Percentiles rank a stretch among this genome's conserved stretches.
Evolutionary conservation across 257 asterid species (phyloP).

Genomic region (Agastache rugosa): DNA sequence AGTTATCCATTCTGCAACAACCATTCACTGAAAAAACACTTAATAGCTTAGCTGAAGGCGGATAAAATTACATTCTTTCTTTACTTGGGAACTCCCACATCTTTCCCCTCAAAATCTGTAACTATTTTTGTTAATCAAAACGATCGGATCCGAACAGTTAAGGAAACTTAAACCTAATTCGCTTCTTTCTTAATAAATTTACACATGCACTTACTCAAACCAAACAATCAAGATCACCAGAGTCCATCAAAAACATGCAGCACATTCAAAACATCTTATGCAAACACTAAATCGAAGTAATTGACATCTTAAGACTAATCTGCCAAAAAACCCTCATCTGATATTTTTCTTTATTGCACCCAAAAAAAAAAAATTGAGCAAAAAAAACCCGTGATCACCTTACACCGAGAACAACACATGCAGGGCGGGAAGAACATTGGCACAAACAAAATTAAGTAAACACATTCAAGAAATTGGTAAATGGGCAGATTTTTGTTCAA

Average conservation of each 20-base stretch:
- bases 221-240: conserved; percentile 10
- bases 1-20: not conserved
- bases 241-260: conserved; percentile 21
- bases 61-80: conserved; percentile 12
- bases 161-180: not conserved
- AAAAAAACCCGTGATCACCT: conserved; percentile 16
- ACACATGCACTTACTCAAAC: conserved; percentile 24
- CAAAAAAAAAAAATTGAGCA: not conserved
- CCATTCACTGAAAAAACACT: not conserved
- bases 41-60: not conserved
- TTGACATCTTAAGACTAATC: conserved; percentile 2
- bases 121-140: conserved; percentile 9
- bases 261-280: not conserved
- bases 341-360: not conserved
- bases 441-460: not conserved
- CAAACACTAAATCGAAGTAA: not conserved
- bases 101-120: not conserved
- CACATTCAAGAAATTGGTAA: not conserved
- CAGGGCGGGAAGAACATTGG: not conserved
- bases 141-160: conserved; percentile 28
- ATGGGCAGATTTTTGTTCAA: not conserved
- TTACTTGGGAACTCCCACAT: not conserved
- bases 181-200: not conserved
- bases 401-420: conserved; percentile 26
- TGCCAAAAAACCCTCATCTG: not conserved